phyloP scores from a whole-genome alignment of 768 basidiomycete species.

The Amanita pseudoporphyria region DNA sequence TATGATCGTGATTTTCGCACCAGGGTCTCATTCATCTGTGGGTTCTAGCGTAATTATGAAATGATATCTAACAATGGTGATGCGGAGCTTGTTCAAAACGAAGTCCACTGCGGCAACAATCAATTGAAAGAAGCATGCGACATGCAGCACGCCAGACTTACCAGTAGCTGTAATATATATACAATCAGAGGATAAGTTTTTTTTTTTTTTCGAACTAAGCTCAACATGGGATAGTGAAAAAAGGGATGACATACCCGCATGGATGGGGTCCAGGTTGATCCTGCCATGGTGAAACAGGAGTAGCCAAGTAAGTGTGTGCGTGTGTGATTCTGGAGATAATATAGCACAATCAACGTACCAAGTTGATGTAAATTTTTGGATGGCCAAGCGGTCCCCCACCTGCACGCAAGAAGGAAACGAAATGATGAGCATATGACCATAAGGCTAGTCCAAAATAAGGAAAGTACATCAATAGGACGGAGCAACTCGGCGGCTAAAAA shows the following conservation, averaged over 20 bases:
- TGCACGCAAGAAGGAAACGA: constrained; percentile 23
- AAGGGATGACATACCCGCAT: constrained; percentile 69
- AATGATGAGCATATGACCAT: constrained; percentile 1
- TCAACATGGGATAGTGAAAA: constrained; percentile 6
- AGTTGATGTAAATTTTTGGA: constrained; percentile 93
- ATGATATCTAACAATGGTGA: constrained; percentile 36
- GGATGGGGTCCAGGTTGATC: constrained; percentile 82
- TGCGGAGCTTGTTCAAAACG: constrained; percentile 83
- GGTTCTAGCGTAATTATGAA: constrained; percentile 5
- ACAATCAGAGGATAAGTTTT: background rate
- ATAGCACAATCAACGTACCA: constrained; percentile 42
- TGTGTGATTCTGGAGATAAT: background rate
- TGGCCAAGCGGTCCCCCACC: constrained; percentile 94
- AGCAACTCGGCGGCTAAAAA: background rate
- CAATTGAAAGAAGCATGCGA: background rate
- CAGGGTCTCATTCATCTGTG: background rate
- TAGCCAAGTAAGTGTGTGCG: constrained; percentile 7
- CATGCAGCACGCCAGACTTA: constrained; percentile 12
- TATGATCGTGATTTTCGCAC: background rate
- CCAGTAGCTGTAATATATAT: constrained; percentile 25
- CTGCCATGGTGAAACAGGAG: constrained; percentile 26
- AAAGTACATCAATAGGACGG: background rate
- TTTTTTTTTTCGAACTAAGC: background rate
- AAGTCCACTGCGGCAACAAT: constrained; percentile 54
- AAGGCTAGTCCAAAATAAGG: background rate